Evolutionary conservation across 1,284 basidiomycete species (phyloP), one percentile per base, ranked within the genome.

Genomic region (Trametes hirsuta): DNA sequence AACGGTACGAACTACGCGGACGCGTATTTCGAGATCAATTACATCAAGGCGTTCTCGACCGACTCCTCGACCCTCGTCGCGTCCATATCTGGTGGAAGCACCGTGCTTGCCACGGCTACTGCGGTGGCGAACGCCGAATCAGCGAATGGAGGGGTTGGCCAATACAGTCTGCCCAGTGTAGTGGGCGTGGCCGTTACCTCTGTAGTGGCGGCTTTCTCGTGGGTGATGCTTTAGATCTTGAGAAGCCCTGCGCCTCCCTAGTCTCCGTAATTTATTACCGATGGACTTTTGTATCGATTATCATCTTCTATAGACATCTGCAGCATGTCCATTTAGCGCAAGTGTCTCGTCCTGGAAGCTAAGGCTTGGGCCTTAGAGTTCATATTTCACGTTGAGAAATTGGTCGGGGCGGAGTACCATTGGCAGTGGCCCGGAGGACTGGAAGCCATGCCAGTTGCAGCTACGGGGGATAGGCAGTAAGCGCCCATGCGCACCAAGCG

Each of bases 1-100:
- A 72, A 79, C 37, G 82, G 81, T 24, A 69, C 75, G 55, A 76
- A 79, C 37, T 85, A 81, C 69, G 77, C 78, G 53, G 71, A 78
- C 15, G 83, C 84, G 1, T 77, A 81, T 73, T 83, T 83, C 69
- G 81, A 83, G 74, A 74, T 84, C 69, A 73, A 74, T 63, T 81
- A 79, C 66, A 69, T 84, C 67, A 81, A 81, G 62, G 77, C 74
- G 24, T 79, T 76, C 68, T 74, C 74, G 14, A 68, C 70, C 1
- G 69, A 68, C 54, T 61, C 62, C 14, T 61, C 64, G 12, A 51
- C 58, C 35, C 53, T 68, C 52, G 54, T 66, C 47, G 49, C 58
- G 12, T 56, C 57, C 36, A 48, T 63, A 15, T 61, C 60, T n/a
- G 56, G 52, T 18, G 62, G 60, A 18, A 52, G 60, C 14, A 62